These are phyloP conservation scores for Chenopodium formosanum DNA, from an alignment of 148 eudicot species.

Conservation along the genomic window DNA sequence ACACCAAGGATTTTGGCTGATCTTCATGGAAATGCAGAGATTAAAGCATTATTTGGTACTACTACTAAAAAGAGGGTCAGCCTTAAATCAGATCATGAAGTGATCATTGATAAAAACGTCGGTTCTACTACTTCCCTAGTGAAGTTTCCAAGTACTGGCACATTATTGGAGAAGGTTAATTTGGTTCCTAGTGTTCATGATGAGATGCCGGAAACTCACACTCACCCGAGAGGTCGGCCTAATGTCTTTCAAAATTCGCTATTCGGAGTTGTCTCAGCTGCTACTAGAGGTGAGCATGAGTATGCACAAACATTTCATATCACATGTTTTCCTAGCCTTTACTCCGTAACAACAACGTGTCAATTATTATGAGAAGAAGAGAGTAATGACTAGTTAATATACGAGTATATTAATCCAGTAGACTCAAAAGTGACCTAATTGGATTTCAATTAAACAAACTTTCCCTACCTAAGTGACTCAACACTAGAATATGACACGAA, in stretches of 20 bases:
- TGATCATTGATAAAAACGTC: constrained; percentile 16
- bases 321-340: not conserved
- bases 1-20: constrained; percentile 64
- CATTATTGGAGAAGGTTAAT: constrained; percentile 30
- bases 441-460: too few species aligned
- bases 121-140: constrained; percentile 30
- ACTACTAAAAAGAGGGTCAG: constrained; percentile 20
- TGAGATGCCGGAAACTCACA: constrained; percentile 23
- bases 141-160: constrained; percentile 41
- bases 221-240: constrained; percentile 33
- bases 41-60: constrained; percentile 39
- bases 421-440: too few species aligned
- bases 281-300: constrained; percentile 39
- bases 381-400: too few species aligned
- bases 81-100: constrained; percentile 11
- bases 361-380: too few species aligned
- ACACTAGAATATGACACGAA: too few species aligned
- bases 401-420: too few species aligned
- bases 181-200: constrained; percentile 18
- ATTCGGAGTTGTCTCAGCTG: constrained; percentile 62
- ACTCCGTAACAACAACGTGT: too few species aligned
- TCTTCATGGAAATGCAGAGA: constrained; percentile 55
- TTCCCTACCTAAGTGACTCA: too few species aligned
- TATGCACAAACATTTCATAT: not conserved
- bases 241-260: constrained; percentile 56